A percentile compares a stretch with the other conserved stretches of the same genome.
Evolutionary conservation across 73 alveolate species (phyloP).

Genomic region (Paramecium tetraurelia): DNA sequence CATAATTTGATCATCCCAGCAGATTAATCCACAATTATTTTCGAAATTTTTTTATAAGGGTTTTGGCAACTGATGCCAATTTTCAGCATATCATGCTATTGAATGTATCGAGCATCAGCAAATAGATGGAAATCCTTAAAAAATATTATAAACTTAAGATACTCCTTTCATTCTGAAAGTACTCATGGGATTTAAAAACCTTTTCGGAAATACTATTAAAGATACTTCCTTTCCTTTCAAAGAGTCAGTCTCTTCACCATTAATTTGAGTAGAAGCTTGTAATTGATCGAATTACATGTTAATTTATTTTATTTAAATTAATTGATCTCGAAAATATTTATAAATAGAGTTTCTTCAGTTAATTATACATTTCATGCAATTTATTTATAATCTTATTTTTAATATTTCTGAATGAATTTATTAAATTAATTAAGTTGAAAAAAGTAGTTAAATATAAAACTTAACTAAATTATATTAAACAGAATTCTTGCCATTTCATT

Average conservation of each 20-base stretch:
- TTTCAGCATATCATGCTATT: neutral
- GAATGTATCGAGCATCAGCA: neutral
- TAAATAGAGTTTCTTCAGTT: neutral
- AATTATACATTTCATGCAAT: neutral
- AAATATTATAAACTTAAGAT: neutral
- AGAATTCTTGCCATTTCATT: too few relatives aligned
- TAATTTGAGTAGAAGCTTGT: neutral
- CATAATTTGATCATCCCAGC: neutral
- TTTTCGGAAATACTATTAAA: neutral
- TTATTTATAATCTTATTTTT: neutral
- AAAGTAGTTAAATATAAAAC: neutral
- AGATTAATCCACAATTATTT: neutral
- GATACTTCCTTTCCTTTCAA: neutral
- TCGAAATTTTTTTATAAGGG: slow-evolving; percentile 25
- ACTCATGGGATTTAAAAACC: neutral
- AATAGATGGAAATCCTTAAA: slow-evolving; percentile 42
- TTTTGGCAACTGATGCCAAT: slow-evolving; percentile 35
- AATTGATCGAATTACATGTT: neutral
- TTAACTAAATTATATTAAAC: neutral
- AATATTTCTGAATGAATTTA: neutral
- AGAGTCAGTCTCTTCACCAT: neutral
- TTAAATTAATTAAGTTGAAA: neutral
- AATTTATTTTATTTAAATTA: neutral
- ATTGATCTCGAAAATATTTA: neutral
- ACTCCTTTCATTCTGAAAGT: slow-evolving; percentile 44